Percentiles rank a stretch among this genome's conserved stretches.
Evolutionary conservation across 768 basidiomycete genomes (phyloP).

Genomic region (Suillus tomentosus): DNA sequence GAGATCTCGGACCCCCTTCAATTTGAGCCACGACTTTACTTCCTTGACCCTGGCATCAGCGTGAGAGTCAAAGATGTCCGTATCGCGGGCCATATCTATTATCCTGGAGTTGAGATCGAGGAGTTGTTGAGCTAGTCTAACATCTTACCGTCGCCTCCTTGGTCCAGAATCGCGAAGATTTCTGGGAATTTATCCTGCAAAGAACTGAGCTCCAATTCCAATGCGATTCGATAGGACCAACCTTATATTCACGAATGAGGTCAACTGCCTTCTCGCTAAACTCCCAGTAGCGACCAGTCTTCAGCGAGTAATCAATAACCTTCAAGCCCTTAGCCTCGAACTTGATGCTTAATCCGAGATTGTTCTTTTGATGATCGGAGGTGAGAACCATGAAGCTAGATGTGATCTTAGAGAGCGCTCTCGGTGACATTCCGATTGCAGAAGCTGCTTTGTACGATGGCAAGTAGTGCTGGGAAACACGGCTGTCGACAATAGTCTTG

Average conservation of each 20-base stretch:
- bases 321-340: slow-evolving; percentile 94
- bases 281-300: slow-evolving; percentile 87
- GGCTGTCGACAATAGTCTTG: slow-evolving; percentile 59
- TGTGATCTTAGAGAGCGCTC: slow-evolving; percentile 86
- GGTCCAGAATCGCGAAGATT: slow-evolving; percentile 72
- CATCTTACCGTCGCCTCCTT: slow-evolving; percentile 63
- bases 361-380: slow-evolving; percentile 75
- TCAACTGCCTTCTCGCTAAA: slow-evolving; percentile 86
- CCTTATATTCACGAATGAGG: slow-evolving; percentile 84
- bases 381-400: slow-evolving; percentile 91
- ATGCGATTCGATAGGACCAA: slow-evolving; percentile 19
- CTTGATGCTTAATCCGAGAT: slow-evolving; percentile 92
- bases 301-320: slow-evolving; percentile 89
- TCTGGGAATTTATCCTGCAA: slow-evolving; percentile 78
- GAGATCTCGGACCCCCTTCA: slow-evolving; percentile 84
- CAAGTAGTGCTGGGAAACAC: slow-evolving; percentile 60
- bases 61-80: slow-evolving; percentile 56
- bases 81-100: slow-evolving; percentile 74
- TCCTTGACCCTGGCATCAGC: slow-evolving; percentile 75
- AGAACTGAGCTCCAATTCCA: neutral
- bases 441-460: slow-evolving; percentile 81
- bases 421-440: slow-evolving; percentile 69
- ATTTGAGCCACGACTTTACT: slow-evolving; percentile 82
- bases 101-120: slow-evolving; percentile 11
- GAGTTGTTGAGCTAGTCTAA: neutral